phyloP scores from a whole-genome alignment of 192 early-diverging fungal genomes.

The Coemansia sp. region DNA sequence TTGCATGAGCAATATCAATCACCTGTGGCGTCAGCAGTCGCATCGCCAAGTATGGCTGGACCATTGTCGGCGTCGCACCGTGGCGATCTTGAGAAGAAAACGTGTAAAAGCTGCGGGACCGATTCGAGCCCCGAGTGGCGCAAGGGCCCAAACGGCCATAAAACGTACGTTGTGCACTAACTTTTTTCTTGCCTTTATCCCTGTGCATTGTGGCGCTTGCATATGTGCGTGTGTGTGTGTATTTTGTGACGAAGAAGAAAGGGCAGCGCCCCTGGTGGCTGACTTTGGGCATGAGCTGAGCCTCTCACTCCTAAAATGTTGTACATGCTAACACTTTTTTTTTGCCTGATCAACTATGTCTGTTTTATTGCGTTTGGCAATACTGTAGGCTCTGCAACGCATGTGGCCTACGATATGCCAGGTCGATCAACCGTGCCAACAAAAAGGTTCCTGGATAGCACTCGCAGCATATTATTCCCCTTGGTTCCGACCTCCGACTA shows the following conservation, averaged over 20 bases:
- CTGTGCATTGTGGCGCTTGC: background rate
- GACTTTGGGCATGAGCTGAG: constrained; percentile 1
- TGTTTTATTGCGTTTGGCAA: background rate
- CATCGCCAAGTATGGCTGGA: constrained; percentile 39
- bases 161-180: constrained; percentile 54
- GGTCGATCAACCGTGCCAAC: constrained; percentile 55
- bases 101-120: constrained; percentile 57
- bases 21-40: constrained; percentile 29
- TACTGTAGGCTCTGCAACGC: constrained; percentile 58
- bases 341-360: background rate
- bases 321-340: constrained; percentile 2
- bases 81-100: constrained; percentile 46
- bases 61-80: constrained; percentile 21
- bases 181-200: background rate
- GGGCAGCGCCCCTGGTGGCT: background rate
- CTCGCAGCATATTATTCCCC: background rate
- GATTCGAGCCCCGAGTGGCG: constrained; percentile 62
- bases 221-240: background rate
- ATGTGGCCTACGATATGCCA: constrained; percentile 56
- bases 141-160: constrained; percentile 59
- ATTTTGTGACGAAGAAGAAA: background rate
- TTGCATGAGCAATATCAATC: constrained; percentile 47
- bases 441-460: constrained; percentile 33
- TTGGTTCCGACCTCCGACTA: background rate
- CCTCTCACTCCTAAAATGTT: background rate